phyloP scores from a whole-genome alignment of 371 early-diverging fungal species.

The Capillidium heterosporum region DNA sequence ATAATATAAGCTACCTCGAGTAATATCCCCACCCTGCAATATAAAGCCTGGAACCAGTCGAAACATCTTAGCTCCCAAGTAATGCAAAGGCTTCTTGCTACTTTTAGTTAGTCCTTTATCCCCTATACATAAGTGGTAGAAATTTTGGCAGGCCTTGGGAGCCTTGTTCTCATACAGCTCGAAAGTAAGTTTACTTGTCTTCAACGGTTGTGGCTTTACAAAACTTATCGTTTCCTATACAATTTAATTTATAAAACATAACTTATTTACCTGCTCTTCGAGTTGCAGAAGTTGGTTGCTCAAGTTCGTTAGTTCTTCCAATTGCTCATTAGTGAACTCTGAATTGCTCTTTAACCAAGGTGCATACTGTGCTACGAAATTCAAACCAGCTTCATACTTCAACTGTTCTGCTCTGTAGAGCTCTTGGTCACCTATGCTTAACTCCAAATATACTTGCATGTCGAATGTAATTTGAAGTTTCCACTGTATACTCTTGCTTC shows the following conservation, averaged over 20 bases:
- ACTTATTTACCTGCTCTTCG: neutral
- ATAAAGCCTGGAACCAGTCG: conserved; percentile 32
- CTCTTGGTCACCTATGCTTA: neutral
- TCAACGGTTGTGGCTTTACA: conserved; percentile 17
- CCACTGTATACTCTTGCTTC: too few species aligned
- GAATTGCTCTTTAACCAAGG: neutral
- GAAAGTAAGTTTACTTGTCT: conserved; percentile 26
- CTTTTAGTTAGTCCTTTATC: conserved; percentile 19
- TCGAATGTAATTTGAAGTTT: too few species aligned
- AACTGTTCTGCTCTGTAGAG: neutral
- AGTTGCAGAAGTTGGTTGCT: neutral
- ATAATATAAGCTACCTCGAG: conserved; percentile 16
- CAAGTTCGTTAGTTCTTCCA: neutral
- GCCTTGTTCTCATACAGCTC: conserved; percentile 23
- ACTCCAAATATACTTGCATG: conserved; percentile 4
- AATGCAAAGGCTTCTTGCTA: conserved; percentile 30
- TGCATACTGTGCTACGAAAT: neutral
- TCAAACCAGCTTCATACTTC: neutral
- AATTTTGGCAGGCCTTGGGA: conserved; percentile 43
- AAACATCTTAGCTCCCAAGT: conserved; percentile 23
- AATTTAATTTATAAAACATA: conserved; percentile 6
- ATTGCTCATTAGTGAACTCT: neutral
- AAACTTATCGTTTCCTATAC: conserved; percentile 12
- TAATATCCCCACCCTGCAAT: conserved; percentile 70
- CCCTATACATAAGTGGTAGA: conserved; percentile 30